Base-by-base conservation (phyloP, 176 grass and related monocot genomes). In the Eleusine indica region DNA sequence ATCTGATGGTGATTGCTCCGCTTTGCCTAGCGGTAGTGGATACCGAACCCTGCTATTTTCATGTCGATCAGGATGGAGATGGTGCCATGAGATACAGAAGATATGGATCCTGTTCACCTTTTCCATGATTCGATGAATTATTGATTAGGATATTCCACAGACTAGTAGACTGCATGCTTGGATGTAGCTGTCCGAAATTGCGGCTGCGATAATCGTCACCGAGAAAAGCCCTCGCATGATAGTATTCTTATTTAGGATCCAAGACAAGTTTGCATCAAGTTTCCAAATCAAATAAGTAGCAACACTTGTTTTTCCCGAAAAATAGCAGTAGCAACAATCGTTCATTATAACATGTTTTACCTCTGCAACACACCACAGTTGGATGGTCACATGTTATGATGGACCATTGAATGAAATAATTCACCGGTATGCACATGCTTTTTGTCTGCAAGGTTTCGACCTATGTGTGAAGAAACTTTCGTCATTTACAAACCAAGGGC, bases 1-100 rank as follows among this genome's bases (percentile, higher is more conserved):
- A 66, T 57, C 84, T 90, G 49, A 42, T 66, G 38, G 43, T 14
- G 81, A 83, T 74, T 28, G 70, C 13, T 16, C 1, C 53, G 41
- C 13, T 3, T 65, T 29, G 64, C 28, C 68, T 39, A 64, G 60
- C 4, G 3, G 22, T 63, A 11, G 61, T 30, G 25, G 82, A 57
- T 70, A 44, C n/a, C 32, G 1, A 44, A 18, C 42, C 22, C 66
- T 21, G 41, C 63, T 44, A 9, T 76, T 25, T 81, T 76, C 71
- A 76, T 70, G 52, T 52, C 6, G 57, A 86, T 43, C 22, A 66
- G 15, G 68, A 73, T n/a, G n/a, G 44, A 40, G 42, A n/a, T 56
- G 37, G 47, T 54, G 69, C 72, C 8, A 14, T 2, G 14, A 43
- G 32, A 74, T 64, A 44, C 32, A 56, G 29, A 21, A 6, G 69